Evolutionary conservation across 2,329 filamentous ascomycete species (phyloP).

Genomic region (Ceratocystis cubensis): DNA sequence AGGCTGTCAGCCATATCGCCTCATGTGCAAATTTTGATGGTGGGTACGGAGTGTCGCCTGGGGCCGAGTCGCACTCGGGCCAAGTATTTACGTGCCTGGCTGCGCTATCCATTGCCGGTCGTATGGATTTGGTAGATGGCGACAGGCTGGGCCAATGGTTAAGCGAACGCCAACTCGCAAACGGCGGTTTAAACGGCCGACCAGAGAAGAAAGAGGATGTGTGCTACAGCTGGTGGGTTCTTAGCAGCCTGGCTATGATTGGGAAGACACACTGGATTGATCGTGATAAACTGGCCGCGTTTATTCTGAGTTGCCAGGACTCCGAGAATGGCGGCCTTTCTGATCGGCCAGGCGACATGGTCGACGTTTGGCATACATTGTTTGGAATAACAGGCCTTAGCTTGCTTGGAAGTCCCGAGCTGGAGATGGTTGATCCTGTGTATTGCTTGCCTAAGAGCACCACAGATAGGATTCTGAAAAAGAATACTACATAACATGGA

Average conservation of each 20-base stretch:
- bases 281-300: slow-evolving; percentile 59
- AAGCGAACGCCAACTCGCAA: slow-evolving; percentile 78
- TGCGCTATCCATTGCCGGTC: slow-evolving; percentile 69
- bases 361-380: slow-evolving; percentile 90
- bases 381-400: slow-evolving; percentile 85
- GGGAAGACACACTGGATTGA: slow-evolving; percentile 87
- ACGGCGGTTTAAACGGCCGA: slow-evolving; percentile 81
- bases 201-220: slow-evolving; percentile 95
- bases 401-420: slow-evolving; percentile 61
- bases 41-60: slow-evolving; percentile 78
- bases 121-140: slow-evolving; percentile 61
- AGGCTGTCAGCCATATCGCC: slow-evolving; percentile 66
- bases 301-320: slow-evolving; percentile 86
- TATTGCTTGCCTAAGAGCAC: slow-evolving; percentile 70
- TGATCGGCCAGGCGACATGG: slow-evolving; percentile 84
- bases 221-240: slow-evolving; percentile 98
- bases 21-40: slow-evolving; percentile 89
- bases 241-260: slow-evolving; percentile 84
- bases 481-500: not conserved
- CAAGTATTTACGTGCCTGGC: slow-evolving; percentile 93
- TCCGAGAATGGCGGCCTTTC: slow-evolving; percentile 70
- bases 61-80: slow-evolving; percentile 85
- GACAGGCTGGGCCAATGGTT: slow-evolving; percentile 82
- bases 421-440: slow-evolving; percentile 72
- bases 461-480: slow-evolving; percentile 38